Conservation (phyloP, 495 filamentous ascomycete genomes). For the Penicillium pancosmium region DNA sequence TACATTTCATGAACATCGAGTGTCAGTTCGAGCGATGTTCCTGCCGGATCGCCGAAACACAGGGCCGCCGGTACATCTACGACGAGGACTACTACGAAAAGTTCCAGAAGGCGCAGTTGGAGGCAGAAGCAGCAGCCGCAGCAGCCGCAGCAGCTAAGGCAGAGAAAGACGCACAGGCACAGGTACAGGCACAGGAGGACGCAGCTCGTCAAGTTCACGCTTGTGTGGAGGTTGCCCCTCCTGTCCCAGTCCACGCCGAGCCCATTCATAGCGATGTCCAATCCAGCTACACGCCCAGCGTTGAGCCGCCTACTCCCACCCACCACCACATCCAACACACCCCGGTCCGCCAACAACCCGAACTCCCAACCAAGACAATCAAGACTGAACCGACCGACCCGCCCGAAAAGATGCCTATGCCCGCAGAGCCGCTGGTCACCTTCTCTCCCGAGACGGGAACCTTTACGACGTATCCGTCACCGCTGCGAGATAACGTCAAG, state of each 20-base stretch:
- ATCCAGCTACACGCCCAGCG: constrained; percentile 24
- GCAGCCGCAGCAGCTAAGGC: constrained; percentile 4
- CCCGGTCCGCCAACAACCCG: not conserved
- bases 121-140: constrained; percentile 4
- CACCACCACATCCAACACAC: constrained; percentile 10
- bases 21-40: constrained; percentile 75
- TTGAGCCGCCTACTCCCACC: constrained; percentile 21
- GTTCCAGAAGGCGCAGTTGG: constrained; percentile 29
- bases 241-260: constrained; percentile 3
- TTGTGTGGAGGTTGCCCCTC: constrained; percentile 1
- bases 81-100: constrained; percentile 38
- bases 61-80: constrained; percentile 53
- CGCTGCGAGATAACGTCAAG: constrained; percentile 32
- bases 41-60: constrained; percentile 58
- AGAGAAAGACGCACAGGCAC: constrained; percentile 1
- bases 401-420: constrained; percentile 31
- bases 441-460: constrained; percentile 55
- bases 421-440: constrained; percentile 42
- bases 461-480: constrained; percentile 50
- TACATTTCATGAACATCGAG: constrained; percentile 82
- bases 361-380: constrained; percentile 21
- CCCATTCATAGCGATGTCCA: constrained; percentile 6
- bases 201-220: constrained; percentile 8
- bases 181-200: constrained; percentile 5
- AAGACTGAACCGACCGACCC: constrained; percentile 32